A percentile compares a stretch with the other conserved stretches of the same genome.
Conservation (phyloP, 768 basidiomycete species). For the Podaxis sp. region DNA sequence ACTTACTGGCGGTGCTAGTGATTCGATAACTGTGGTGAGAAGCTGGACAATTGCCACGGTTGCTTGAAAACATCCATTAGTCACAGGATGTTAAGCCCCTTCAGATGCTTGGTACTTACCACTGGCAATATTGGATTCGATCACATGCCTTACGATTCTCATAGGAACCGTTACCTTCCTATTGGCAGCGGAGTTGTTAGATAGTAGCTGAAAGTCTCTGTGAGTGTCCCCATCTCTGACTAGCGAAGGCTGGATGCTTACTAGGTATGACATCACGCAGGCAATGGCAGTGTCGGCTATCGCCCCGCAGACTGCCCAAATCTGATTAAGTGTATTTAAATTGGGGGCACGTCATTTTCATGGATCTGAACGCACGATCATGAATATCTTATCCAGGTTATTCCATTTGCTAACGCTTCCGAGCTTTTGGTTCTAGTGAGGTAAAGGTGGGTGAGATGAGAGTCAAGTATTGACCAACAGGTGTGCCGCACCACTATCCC, state of each 20-base stretch:
- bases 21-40: background rate
- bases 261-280: background rate
- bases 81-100: background rate
- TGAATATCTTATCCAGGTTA: background rate
- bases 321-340: background rate
- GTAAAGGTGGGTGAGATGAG: background rate
- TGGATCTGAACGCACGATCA: background rate
- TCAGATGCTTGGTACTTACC: background rate
- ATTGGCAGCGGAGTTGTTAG: background rate
- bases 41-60: background rate
- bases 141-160: background rate
- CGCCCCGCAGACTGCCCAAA: background rate
- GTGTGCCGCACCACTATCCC: background rate
- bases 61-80: background rate
- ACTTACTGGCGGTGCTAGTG: constrained; percentile 1
- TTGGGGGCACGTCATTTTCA: background rate
- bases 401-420: background rate
- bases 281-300: background rate
- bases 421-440: background rate
- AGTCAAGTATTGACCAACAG: background rate
- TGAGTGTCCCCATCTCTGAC: background rate
- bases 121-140: background rate
- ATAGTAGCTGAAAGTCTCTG: background rate
- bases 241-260: background rate
- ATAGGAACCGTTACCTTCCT: background rate